Base-by-base conservation (phyloP, 495 filamentous ascomycete genomes). In the Amorphotheca resinae region DNA sequence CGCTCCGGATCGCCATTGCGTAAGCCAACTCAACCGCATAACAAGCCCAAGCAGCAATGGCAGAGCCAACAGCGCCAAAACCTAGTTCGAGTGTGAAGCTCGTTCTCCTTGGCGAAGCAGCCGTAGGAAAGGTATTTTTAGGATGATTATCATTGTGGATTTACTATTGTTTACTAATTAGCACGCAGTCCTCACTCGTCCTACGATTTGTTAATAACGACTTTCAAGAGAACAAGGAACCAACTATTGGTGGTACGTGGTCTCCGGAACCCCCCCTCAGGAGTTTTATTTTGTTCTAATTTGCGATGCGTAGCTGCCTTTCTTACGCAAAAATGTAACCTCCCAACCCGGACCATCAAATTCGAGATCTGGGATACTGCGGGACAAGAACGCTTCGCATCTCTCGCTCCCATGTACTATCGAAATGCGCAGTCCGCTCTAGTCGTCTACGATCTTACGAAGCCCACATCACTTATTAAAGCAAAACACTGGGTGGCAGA, bases 281-380 rank as follows among this genome's bases (percentile, higher is more conserved):
- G 9, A 4, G 25, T 36, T 25, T 44, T 21, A 48, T 7, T 22
- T 38, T 15, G 15, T 11, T 12, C 32, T 51, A 37, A 50, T 11
- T 15, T 41, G 20, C 21, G 33, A 9, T 41, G 33, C 26, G 39
- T 61, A 96, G 91, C 91, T 54, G 91, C 91, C 51, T 98, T 98
- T 67, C 71, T 98, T 41, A 98, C 91, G 49, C 91, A 98, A 63
- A 96, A 96, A 80, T 94, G 87, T 69, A 85, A 82, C 50, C 84
- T 98, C 17, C 93, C 91, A 14, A 87, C 80, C 53, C 79, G 91
- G 43, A 98, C 86, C 45, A 96, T 98, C 70, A 98, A 98, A 65
- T 98, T 98, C 54, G 91, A 98, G 65, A 98, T 98, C 55, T 98
- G 91, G 91, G 91, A 98, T 73, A 98, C 91, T 3, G 91, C 93